These are phyloP conservation scores for Fusarium palustre DNA, from an alignment of 2,329 filamentous ascomycete species.

Conservation along the genomic window DNA sequence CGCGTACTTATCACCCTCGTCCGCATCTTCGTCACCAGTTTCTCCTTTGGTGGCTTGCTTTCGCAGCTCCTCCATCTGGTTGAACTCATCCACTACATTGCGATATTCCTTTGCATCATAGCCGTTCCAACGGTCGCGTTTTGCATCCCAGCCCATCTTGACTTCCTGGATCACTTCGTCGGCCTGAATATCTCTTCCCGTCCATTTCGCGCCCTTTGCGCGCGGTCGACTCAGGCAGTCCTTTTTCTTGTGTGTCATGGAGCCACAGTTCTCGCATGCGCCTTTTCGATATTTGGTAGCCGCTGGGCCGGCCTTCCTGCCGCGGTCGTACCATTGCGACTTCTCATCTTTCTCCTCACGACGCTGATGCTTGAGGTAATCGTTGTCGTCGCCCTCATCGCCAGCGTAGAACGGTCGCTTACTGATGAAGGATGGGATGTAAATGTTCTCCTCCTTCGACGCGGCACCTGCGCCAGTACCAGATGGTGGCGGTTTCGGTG, in stretches of 20 bases:
- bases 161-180: slow-evolving; percentile 90
- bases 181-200: slow-evolving; percentile 91
- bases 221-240: slow-evolving; percentile 91
- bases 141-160: slow-evolving; percentile 93
- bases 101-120: slow-evolving; percentile 91
- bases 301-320: slow-evolving; percentile 83
- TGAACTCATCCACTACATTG: slow-evolving; percentile 88
- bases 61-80: slow-evolving; percentile 83
- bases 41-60: slow-evolving; percentile 63
- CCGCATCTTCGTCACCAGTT: slow-evolving; percentile 63
- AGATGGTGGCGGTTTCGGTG: slow-evolving; percentile 50
- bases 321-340: slow-evolving; percentile 93
- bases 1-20: slow-evolving; percentile 81
- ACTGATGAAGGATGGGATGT: slow-evolving; percentile 97
- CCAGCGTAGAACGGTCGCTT: slow-evolving; percentile 96
- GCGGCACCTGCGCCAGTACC: slow-evolving; percentile 56
- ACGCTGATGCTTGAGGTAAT: slow-evolving; percentile 97
- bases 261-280: slow-evolving; percentile 97
- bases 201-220: slow-evolving; percentile 91
- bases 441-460: slow-evolving; percentile 94
- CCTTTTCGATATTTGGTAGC: slow-evolving; percentile 98
- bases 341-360: slow-evolving; percentile 70
- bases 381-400: slow-evolving; percentile 79
- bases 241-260: slow-evolving; percentile 95
- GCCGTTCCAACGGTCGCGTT: slow-evolving; percentile 98